These are phyloP conservation scores for Corrigiola litoralis DNA, from an alignment of 179 eudicot genomes.

Conservation along the genomic window DNA sequence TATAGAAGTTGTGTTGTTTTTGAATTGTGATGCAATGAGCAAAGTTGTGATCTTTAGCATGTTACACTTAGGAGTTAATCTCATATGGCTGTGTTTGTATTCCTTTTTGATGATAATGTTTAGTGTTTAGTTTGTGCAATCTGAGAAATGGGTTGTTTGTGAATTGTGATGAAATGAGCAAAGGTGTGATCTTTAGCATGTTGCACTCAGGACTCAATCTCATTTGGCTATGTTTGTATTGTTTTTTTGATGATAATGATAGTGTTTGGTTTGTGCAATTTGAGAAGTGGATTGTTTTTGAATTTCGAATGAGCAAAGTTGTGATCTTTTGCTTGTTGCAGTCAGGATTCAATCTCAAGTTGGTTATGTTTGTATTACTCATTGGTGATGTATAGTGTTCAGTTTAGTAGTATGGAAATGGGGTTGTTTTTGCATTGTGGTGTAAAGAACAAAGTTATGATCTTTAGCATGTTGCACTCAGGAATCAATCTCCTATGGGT, in stretches of 20 bases:
- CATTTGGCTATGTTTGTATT: neutral
- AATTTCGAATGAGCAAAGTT: no score
- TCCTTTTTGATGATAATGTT: neutral
- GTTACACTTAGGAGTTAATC: no score
- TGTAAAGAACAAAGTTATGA: constrained; percentile 1
- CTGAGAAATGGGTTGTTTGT: neutral
- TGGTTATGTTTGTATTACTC: no score
- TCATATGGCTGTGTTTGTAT: no score
- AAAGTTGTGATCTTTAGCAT: no score
- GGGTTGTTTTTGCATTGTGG: neutral
- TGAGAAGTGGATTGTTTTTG: no score
- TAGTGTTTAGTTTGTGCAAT: neutral
- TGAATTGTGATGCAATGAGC: no score
- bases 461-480: neutral
- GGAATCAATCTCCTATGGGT: no score
- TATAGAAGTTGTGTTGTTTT: neutral
- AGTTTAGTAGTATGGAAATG: neutral
- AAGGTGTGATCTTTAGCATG: constrained; percentile 7
- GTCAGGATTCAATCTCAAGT: no score
- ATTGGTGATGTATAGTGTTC: neutral
- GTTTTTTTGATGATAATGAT: neutral
- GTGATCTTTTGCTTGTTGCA: no score
- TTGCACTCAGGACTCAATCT: neutral
- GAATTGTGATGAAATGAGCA: neutral
- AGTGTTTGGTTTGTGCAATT: no score